Conservation (phyloP, 768 basidiomycete species). For the Macrolepiota fuliginosa region DNA sequence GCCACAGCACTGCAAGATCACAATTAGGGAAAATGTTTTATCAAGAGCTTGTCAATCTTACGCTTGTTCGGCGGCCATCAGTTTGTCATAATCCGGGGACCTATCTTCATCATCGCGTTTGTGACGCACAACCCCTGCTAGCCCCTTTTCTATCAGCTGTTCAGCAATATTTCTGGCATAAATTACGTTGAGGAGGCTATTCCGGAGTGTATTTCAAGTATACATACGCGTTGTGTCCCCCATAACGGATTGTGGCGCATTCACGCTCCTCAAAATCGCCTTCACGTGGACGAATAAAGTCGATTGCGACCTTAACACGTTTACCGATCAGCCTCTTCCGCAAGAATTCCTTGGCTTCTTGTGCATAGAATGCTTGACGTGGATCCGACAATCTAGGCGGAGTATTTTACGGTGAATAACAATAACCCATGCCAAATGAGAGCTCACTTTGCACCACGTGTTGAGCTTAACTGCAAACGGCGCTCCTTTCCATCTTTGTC, state of each 20-base stretch:
- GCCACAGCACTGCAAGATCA: conserved; percentile 57
- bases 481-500: conserved; percentile 80
- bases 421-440: not conserved
- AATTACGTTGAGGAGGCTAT: not conserved
- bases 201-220: not conserved
- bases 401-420: not conserved
- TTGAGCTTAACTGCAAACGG: conserved; percentile 85
- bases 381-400: conserved; percentile 71
- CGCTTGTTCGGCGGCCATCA: conserved; percentile 93
- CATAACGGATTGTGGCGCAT: conserved; percentile 85
- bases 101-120: conserved; percentile 94
- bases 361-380: conserved; percentile 82
- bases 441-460: conserved; percentile 74
- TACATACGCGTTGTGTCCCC: conserved; percentile 74
- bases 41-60: conserved; percentile 35
- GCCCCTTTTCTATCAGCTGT: conserved; percentile 89
- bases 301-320: conserved; percentile 75
- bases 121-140: conserved; percentile 88
- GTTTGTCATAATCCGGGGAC: conserved; percentile 93
- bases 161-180: conserved; percentile 80
- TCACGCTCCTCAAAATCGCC: conserved; percentile 94
- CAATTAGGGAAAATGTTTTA: not conserved
- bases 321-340: conserved; percentile 93
- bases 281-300: conserved; percentile 88
- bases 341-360: conserved; percentile 91